Evolutionary conservation across 192 early-diverging fungal species (phyloP), one percentile per base, ranked within the genome.

Genomic region (Coemansia sp.): DNA sequence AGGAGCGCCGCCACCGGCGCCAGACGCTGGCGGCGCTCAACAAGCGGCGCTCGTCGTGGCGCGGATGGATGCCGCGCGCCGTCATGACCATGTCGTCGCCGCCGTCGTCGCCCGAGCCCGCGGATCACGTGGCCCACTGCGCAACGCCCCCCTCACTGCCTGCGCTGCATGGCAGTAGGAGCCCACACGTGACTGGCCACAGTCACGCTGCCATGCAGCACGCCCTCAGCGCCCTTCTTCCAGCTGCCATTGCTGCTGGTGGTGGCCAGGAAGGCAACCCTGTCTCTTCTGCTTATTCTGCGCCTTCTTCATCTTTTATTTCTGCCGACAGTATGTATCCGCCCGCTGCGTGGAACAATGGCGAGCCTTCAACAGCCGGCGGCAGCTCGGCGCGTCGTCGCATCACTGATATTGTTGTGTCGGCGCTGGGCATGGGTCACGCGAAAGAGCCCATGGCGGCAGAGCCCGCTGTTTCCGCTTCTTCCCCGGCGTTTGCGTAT

Each of bases 21-120:
- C 65, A 76, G 55, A 76, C 72, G 5, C 36, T 69, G 0, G 66
- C 65, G 2, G 65, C 60, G 32, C 53, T 76, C 17, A 68, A 65
- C 41, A 58, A 55, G 18, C 65, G 72, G 11, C 65, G 72, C 50
- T 76, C 72, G 37, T 76, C 72, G 34, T 76, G 72, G 72, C 72
- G 57, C 15, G 72, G 72, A 17, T 75, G 71, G 71, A 38, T 62
- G 59, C 59, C 59, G n/a, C n/a, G n/a, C 38, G 46, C 48, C 38
- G 11, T 25, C 36, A 34, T 42, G 19, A 27, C 50, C 4, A 37
- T 40, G 43, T 49, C 62, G 33, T 65, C 68, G 13, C 68, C 68
- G 18, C 61, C 57, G 46, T 41, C 53, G 5, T 56, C 47, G 0
- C 38, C 53, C 0, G 23, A 13, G 47, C 34, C 32, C 22, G 51